Evolutionary conservation across 768 basidiomycete species (phyloP).

Genomic region (Lyophyllum decastes): DNA sequence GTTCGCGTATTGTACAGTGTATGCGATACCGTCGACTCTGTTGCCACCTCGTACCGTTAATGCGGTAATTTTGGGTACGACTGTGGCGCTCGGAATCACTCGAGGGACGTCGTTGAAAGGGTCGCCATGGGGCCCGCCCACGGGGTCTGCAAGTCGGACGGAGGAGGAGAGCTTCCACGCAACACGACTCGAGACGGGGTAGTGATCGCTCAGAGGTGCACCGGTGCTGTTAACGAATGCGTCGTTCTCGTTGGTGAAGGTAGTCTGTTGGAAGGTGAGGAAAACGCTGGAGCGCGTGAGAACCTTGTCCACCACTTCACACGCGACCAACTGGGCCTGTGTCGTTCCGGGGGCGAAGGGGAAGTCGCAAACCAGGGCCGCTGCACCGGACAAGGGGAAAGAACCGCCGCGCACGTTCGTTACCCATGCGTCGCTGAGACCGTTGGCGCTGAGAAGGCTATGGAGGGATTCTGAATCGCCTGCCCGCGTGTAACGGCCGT

Average conservation of each 20-base stretch:
- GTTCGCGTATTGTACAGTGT: slow-evolving; percentile 21
- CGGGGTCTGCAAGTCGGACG: slow-evolving; percentile 30
- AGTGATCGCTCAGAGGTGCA: slow-evolving; percentile 36
- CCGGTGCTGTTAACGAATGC: slow-evolving; percentile 31
- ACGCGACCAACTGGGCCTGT: slow-evolving; percentile 27
- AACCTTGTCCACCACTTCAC: slow-evolving; percentile 42
- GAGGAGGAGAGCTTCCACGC: slow-evolving; percentile 31
- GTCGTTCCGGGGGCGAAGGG: slow-evolving; percentile 32
- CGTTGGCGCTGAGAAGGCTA: slow-evolving; percentile 21
- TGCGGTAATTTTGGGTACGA: slow-evolving; percentile 26
- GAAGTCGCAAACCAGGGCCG: slow-evolving; percentile 29
- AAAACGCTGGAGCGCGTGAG: slow-evolving; percentile 26
- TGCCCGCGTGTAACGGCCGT: slow-evolving; percentile 33
- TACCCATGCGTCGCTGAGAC: slow-evolving; percentile 33
- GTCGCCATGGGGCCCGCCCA: slow-evolving; percentile 34
- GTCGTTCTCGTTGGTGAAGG: slow-evolving; percentile 32
- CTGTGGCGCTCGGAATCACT: slow-evolving; percentile 11
- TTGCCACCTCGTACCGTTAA: slow-evolving; percentile 32
- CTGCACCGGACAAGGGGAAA: slow-evolving; percentile 25
- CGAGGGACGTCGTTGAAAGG: slow-evolving; percentile 32
- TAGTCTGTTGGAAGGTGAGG: slow-evolving; percentile 22
- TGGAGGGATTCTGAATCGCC: slow-evolving; percentile 27
- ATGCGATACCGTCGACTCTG: slow-evolving; percentile 33
- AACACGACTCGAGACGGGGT: slow-evolving; percentile 29
- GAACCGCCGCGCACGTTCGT: slow-evolving; percentile 25